Conservation (phyloP, 441 rosid species). For the Omphalea diandra region DNA sequence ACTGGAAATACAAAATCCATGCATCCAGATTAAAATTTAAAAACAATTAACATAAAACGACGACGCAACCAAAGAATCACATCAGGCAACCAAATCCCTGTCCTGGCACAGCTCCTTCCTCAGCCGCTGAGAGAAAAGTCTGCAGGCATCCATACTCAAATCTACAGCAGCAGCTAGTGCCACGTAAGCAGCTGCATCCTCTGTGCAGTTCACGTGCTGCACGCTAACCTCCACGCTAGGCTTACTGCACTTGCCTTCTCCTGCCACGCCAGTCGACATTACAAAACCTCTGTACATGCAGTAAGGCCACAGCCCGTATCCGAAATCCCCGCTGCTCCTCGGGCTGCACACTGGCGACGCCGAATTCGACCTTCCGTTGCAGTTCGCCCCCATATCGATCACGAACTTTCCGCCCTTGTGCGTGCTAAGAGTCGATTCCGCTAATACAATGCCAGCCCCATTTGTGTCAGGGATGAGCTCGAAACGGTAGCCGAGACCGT, state of each 20-base stretch:
- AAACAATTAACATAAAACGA: neutral
- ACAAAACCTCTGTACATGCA: conserved; percentile 68
- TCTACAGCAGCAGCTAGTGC: conserved; percentile 86
- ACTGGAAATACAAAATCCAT: conserved; percentile 22
- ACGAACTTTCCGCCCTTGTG: conserved; percentile 71
- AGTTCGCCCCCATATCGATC: conserved; percentile 45
- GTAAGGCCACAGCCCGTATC: conserved; percentile 69
- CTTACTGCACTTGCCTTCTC: conserved; percentile 78
- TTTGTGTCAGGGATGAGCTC: conserved; percentile 61
- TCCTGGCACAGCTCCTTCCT: conserved; percentile 74
- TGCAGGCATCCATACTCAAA: conserved; percentile 89
- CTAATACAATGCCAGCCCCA: conserved; percentile 58
- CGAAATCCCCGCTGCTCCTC: conserved; percentile 70
- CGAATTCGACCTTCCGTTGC: conserved; percentile 30
- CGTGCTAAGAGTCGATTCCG: conserved; percentile 63
- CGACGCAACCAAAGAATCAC: neutral
- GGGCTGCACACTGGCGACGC: conserved; percentile 73
- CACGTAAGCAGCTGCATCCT: conserved; percentile 90
- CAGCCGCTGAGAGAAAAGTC: conserved; percentile 80
- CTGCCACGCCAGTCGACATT: conserved; percentile 80
- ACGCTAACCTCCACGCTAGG: conserved; percentile 82
- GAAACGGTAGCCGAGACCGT: conserved; percentile 77
- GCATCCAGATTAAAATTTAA: neutral
- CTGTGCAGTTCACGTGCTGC: conserved; percentile 85
- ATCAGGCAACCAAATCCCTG: conserved; percentile 43